Evolutionary conservation across 1,284 basidiomycete species (phyloP).

Genomic region (Chalciporus sp.): DNA sequence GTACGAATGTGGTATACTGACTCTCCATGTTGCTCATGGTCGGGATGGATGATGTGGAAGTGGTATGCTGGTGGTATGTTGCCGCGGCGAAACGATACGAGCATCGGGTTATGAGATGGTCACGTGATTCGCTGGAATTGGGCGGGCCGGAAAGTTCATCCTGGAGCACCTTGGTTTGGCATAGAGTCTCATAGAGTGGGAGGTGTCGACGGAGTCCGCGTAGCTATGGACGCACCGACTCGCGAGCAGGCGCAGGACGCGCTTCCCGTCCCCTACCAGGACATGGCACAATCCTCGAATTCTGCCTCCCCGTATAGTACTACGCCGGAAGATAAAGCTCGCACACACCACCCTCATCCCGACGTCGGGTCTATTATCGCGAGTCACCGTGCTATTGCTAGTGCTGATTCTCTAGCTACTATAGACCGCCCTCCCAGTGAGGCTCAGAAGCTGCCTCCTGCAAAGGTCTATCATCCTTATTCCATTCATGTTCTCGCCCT

Average conservation of each 20-base stretch:
- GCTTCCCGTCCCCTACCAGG: not conserved
- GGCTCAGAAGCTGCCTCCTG: conserved; percentile 41
- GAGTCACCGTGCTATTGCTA: conserved; percentile 36
- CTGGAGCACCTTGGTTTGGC: too few species aligned
- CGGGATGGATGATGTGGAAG: not conserved
- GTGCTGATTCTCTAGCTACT: conserved; percentile 46
- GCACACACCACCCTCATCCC: conserved; percentile 7
- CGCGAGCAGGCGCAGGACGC: not conserved
- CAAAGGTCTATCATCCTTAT: conserved; percentile 57
- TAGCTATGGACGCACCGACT: conserved; percentile 9
- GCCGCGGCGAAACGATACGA: not conserved
- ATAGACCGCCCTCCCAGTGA: conserved; percentile 56
- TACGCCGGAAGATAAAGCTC: not conserved
- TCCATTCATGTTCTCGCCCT: conserved; percentile 68
- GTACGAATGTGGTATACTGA: conserved; percentile 44
- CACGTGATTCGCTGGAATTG: conserved; percentile 16
- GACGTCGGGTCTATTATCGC: conserved; percentile 39
- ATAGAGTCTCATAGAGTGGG: too few species aligned
- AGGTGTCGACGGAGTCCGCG: not conserved
- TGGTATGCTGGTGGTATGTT: conserved; percentile 4
- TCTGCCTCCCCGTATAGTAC: not conserved
- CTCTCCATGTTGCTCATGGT: conserved; percentile 89
- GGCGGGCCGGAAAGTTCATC: not conserved
- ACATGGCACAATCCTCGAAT: not conserved
- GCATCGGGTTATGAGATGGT: not conserved